Percentiles rank a stretch among this genome's conserved stretches.
phyloP scores from a whole-genome alignment of 371 early-diverging fungal species.

The Chytridium lagenaria region DNA sequence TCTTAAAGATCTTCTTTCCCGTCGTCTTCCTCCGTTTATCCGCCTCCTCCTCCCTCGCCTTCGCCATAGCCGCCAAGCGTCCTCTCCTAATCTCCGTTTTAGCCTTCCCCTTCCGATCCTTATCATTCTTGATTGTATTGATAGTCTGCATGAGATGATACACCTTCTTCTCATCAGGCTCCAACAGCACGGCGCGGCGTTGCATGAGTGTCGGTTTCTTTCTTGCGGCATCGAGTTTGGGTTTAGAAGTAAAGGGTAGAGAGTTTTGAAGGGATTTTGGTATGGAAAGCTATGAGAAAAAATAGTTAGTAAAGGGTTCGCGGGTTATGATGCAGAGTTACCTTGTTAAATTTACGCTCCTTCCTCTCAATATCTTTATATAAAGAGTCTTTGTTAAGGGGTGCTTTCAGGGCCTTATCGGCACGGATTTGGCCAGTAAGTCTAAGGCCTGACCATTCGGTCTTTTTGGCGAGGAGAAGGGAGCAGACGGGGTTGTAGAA shows the following conservation, averaged over 20 bases:
- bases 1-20: constrained; percentile 27
- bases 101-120: constrained; percentile 75
- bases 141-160: constrained; percentile 82
- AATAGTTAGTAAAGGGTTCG: background rate
- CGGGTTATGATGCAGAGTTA: constrained; percentile 1
- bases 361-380: constrained; percentile 88
- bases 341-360: constrained; percentile 78
- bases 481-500: constrained; percentile 96
- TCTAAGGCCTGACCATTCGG: constrained; percentile 89
- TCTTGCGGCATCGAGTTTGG: constrained; percentile 66
- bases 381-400: constrained; percentile 77
- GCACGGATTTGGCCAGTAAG: constrained; percentile 87
- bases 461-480: constrained; percentile 64
- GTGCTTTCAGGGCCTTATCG: constrained; percentile 69
- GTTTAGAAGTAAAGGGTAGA: constrained; percentile 92
- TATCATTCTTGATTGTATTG: constrained; percentile 84
- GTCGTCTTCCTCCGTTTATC: constrained; percentile 35
- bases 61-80: constrained; percentile 24
- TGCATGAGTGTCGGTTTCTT: constrained; percentile 58
- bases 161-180: constrained; percentile 89
- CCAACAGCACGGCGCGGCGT: constrained; percentile 86
- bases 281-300: constrained; percentile 61
- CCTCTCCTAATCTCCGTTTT: constrained; percentile 49
- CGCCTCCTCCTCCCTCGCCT: constrained; percentile 37
- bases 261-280: constrained; percentile 81